Base-by-base conservation (phyloP, 129 eudicot genomes). In the Sambucus nigra region DNA sequence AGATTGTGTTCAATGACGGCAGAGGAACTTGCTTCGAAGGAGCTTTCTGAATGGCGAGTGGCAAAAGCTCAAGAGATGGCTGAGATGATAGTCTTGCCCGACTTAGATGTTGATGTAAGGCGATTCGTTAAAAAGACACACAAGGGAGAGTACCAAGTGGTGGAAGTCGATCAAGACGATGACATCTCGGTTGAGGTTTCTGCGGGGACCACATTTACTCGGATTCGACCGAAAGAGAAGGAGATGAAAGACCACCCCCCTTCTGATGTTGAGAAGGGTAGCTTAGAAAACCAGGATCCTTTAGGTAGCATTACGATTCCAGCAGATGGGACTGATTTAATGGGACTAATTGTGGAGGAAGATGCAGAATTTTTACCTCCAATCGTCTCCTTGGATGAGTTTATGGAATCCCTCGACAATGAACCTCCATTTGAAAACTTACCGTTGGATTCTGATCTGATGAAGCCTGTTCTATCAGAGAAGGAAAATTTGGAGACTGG, bases 11-110 rank as follows among this genome's bases (percentile, higher is more conserved):
- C 96, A 8, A 88, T 88, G 96, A 74, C 91, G 0, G 91, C 94
- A 19, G 96, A 88, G 53, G 96, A 88, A 64, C 89, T 88, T 70
- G 97, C 97, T 68, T 88, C 97, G 5, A 88, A 84, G 77, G 85
- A 83, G 76, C 82, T 88, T 32, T 80, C 94, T 24, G 72, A 88
- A 73, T 88, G 97, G 97, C 82, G 94, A 18, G 80, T 73, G 72
- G 94, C 94, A 26, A 88, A 88, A 69, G 94, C 94, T 4, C 87
- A 88, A 67, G 97, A 84, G 64, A 60, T 72, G 7, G 94, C 74
- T 57, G 82, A 84, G 39, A 83, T 84, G 94, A 77, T 65, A 67
- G 97, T 88, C 57, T 69, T 88, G 57, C 94, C 96, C 4, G 94
- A 83, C 66, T 65, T 82, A 2, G 94, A 83, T 18, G 70, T 60